phyloP scores from a whole-genome alignment of 176 grass and related monocot species.

The Puya raimondii region DNA sequence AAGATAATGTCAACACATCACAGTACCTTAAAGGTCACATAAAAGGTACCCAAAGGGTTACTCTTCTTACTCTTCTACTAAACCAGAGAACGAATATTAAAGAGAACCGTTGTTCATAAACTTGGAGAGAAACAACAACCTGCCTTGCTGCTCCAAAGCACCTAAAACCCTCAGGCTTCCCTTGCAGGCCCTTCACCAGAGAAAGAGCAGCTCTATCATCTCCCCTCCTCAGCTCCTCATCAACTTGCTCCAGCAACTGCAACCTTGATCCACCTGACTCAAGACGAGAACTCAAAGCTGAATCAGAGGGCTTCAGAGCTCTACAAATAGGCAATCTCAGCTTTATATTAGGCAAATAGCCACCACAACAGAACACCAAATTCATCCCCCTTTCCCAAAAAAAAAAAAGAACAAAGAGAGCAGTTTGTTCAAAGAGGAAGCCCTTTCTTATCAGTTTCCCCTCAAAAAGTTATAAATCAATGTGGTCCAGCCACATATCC shows the following conservation, averaged over 20 bases:
- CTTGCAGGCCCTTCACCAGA: slow-evolving; percentile 38
- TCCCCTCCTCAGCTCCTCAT: slow-evolving; percentile 45
- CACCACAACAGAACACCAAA: background rate
- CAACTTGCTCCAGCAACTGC: slow-evolving; percentile 39
- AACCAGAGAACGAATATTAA: background rate
- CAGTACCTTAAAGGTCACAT: background rate
- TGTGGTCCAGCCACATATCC: background rate
- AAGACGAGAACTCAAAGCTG: background rate
- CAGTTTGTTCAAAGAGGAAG: no score
- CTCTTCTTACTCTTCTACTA: background rate
- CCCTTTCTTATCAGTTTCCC: background rate
- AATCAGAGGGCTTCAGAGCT: background rate
- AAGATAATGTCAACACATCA: no score
- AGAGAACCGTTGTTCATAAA: background rate
- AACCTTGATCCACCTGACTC: background rate
- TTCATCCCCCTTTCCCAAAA: background rate
- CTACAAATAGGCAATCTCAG: slow-evolving; percentile 1
- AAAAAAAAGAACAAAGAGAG: background rate
- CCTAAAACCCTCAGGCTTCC: slow-evolving; percentile 29
- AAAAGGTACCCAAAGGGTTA: background rate
- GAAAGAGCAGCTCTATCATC: slow-evolving; percentile 56
- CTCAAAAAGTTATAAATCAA: background rate
- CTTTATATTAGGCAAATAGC: background rate
- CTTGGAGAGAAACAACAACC: slow-evolving; percentile 20
- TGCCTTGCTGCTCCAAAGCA: slow-evolving; percentile 52